Conservation (phyloP, 257 asterid species). For the Gardenia jasminoides region DNA sequence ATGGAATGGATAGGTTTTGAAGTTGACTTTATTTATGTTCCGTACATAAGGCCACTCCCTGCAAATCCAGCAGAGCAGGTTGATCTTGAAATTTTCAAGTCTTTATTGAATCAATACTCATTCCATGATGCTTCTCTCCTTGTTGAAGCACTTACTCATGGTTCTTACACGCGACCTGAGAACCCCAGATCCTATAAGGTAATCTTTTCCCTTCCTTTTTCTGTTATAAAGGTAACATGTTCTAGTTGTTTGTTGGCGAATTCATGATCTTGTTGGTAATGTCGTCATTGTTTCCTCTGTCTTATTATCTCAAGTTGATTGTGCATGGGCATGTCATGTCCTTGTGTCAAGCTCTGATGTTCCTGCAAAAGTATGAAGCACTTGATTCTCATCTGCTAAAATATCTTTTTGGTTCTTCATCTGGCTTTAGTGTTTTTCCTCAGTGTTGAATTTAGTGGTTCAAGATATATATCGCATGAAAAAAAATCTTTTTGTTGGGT, state of each 20-base stretch:
- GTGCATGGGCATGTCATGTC: not conserved
- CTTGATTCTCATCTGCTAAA: not conserved
- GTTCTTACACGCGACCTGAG: constrained; percentile 84
- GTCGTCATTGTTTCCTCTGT: not conserved
- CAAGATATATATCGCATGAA: too few relatives aligned
- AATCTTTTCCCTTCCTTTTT: not conserved
- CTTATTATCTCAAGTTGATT: not conserved
- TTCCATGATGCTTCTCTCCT: constrained; percentile 42
- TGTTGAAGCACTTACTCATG: constrained; percentile 56
- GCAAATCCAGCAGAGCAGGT: constrained; percentile 44
- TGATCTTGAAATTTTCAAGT: constrained; percentile 43
- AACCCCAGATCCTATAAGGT: constrained; percentile 92
- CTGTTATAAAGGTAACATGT: too few relatives aligned
- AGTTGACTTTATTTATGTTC: constrained; percentile 38
- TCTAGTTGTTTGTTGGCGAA: too few relatives aligned
- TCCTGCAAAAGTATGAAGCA: not conserved
- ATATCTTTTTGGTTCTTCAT: too few relatives aligned
- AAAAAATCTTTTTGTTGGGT: too few relatives aligned
- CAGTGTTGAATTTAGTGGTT: too few relatives aligned
- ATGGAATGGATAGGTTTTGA: constrained; percentile 72
- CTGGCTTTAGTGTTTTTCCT: too few relatives aligned
- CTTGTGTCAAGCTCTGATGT: not conserved
- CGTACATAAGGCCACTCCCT: constrained; percentile 40
- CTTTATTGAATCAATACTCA: constrained; percentile 41
- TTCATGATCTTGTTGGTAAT: not conserved